Base-by-base conservation (phyloP, 1,284 basidiomycete genomes). In the Xerocomus amazonicus region DNA sequence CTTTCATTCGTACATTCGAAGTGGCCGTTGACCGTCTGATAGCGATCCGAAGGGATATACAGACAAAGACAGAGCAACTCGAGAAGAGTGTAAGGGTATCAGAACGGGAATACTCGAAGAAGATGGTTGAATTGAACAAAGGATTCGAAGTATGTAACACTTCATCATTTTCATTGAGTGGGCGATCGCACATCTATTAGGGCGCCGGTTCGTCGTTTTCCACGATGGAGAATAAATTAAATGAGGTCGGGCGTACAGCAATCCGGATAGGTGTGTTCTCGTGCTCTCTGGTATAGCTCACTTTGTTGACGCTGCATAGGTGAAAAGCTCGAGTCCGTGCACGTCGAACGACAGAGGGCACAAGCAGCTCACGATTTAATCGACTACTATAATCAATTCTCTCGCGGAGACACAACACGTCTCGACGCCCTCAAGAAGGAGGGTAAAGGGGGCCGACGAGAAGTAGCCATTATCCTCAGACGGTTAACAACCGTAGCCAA, bases 291-390 rank as follows among this genome's bases (percentile, higher is more conserved):
- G 35, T 43, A 26, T 42, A 54, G 47, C 59, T n/a, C 52, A 53
- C 52, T 39, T 14, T 26, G 16, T 37, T 50, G 34, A 56, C 48
- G 28, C 32, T 43, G 41, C 43, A 27, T 16, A 92, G 92, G 94
- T 47, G 94, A 97, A 71, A 95, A 99, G 71, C 83, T 99, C 44
- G 96, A 99, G 70, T 89, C 87, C 1, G 87, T 99, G 19, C 94
- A 98, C 67, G 82, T 93, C 52, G 90, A 96, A 59, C 83, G 96
- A 8, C 90, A 92, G 61, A 78, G 94, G 53, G 97, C 96, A 0
- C 92, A 96, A 61, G 93, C 94, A 17, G 92, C 96, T 0, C 89
- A 94, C 58, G 88, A 98, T 63, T 74, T 99, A n/a, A 90, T 99
- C 48, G 87, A 93, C 55, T 96, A 90, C 70, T 98, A 98, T 69